Percentiles rank a stretch among this genome's conserved stretches.
Conservation (phyloP, 1,284 basidiomycete species). For the Pyrrhoderma noxium region DNA sequence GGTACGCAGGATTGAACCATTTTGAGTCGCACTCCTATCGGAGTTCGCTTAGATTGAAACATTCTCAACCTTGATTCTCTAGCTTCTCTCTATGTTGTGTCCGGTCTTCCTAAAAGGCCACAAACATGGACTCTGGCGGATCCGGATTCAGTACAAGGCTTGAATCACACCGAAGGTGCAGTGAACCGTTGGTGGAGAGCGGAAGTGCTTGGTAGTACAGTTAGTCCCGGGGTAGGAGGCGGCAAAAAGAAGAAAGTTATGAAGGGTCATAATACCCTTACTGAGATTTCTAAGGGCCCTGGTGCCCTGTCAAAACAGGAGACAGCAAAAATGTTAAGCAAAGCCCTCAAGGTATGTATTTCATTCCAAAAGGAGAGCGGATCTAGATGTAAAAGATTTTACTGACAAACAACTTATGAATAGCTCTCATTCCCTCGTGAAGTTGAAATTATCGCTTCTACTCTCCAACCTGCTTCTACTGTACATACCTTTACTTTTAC, state of each 20-base stretch:
- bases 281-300: conserved; percentile 59
- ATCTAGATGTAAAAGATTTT: not conserved
- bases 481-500: conserved; percentile 90
- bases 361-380: not conserved
- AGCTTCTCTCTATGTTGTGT: conserved; percentile 78
- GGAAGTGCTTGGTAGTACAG: conserved; percentile 85
- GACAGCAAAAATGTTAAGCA: conserved; percentile 81
- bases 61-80: too few relatives aligned
- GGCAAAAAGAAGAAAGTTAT: conserved; percentile 51
- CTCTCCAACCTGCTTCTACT: conserved; percentile 84
- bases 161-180: conserved; percentile 82
- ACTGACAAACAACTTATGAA: not conserved
- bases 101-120: conserved; percentile 75
- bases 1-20: too few relatives aligned
- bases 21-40: too few relatives aligned
- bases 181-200: conserved; percentile 92
- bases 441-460: conserved; percentile 91
- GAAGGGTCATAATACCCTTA: conserved; percentile 46
- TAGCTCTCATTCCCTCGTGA: conserved; percentile 85
- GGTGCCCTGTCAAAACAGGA: conserved; percentile 76
- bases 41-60: too few relatives aligned
- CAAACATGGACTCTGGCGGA: conserved; percentile 94
- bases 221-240: conserved; percentile 72
- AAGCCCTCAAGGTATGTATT: conserved; percentile 73
- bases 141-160: conserved; percentile 75